Conservation (phyloP, 768 basidiomycete genomes). For the Rhizopogon sp. region DNA sequence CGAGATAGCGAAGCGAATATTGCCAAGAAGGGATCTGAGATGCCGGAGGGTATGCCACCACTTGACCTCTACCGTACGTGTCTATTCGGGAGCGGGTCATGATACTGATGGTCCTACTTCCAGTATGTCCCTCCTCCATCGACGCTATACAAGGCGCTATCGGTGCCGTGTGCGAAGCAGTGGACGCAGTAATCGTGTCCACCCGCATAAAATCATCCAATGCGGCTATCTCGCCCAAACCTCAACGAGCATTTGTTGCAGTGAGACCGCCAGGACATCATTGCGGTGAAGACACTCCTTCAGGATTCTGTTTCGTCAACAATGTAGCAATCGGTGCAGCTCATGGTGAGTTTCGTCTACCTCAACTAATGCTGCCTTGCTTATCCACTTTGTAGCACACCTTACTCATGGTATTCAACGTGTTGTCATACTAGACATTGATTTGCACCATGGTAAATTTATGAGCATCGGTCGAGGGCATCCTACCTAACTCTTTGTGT, state of each 20-base stretch:
- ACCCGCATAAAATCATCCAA: constrained; percentile 8
- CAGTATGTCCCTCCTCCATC: constrained; percentile 77
- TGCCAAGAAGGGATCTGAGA: constrained; percentile 60
- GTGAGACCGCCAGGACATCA: constrained; percentile 93
- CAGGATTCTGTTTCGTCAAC: constrained; percentile 94
- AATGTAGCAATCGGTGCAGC: constrained; percentile 89
- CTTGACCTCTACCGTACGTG: constrained; percentile 79
- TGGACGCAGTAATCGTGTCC: constrained; percentile 55
- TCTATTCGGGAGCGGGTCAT: neutral
- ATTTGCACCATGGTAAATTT: constrained; percentile 22
- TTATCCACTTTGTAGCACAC: constrained; percentile 52
- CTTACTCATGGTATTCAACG: constrained; percentile 72
- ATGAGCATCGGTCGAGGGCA: neutral
- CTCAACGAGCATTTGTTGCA: constrained; percentile 67
- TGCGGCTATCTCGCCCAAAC: constrained; percentile 19
- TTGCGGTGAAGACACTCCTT: constrained; percentile 85
- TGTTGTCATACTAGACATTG: constrained; percentile 87
- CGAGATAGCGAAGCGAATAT: constrained; percentile 59
- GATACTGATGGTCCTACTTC: neutral
- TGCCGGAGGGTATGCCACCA: constrained; percentile 66
- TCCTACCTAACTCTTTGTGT: neutral
- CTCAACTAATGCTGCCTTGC: neutral
- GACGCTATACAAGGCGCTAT: constrained; percentile 78
- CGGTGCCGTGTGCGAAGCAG: constrained; percentile 83
- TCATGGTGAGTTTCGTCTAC: constrained; percentile 53